Percentiles rank a stretch among this genome's conserved stretches.
Evolutionary conservation across 805 yeast species (phyloP).

Genomic region (Wickerhamiella qilinensis): DNA sequence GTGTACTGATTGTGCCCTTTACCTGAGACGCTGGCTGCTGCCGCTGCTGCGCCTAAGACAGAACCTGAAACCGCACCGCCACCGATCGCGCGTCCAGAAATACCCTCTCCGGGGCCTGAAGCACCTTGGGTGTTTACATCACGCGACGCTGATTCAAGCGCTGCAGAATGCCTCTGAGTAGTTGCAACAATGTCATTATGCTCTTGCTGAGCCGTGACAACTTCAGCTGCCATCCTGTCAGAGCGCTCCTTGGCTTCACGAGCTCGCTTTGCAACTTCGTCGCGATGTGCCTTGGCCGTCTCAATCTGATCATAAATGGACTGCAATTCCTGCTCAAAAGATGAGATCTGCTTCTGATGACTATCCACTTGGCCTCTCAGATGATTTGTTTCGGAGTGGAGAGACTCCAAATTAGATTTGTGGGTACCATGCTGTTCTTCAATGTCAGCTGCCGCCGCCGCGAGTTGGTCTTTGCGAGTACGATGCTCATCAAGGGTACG

Average conservation of each 20-base stretch:
- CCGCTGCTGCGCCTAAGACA: conserved; percentile 15
- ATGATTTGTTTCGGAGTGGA: conserved; percentile 7
- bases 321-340: conserved; percentile 9
- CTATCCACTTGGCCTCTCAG: conserved; percentile 2
- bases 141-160: neutral
- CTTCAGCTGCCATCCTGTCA: conserved; percentile 3
- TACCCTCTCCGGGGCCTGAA: neutral
- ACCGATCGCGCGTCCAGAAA: conserved; percentile 6
- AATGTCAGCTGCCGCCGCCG: neutral
- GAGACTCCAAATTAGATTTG: conserved; percentile 4
- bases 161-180: neutral
- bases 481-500: conserved; percentile 21
- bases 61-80: conserved; percentile 9
- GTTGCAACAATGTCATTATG: neutral
- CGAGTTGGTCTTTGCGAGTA: conserved; percentile 21
- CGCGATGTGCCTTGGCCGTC: conserved; percentile 2
- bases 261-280: conserved; percentile 1
- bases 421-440: conserved; percentile 24
- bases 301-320: conserved; percentile 2
- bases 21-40: conserved; percentile 9
- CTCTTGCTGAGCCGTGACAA: conserved; percentile 4
- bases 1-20: neutral
- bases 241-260: conserved; percentile 3
- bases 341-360: conserved; percentile 5
- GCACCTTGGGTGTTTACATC: neutral